These are phyloP conservation scores for Gossypium longicalyx DNA, from an alignment of 345 rosid species.

Conservation along the genomic window DNA sequence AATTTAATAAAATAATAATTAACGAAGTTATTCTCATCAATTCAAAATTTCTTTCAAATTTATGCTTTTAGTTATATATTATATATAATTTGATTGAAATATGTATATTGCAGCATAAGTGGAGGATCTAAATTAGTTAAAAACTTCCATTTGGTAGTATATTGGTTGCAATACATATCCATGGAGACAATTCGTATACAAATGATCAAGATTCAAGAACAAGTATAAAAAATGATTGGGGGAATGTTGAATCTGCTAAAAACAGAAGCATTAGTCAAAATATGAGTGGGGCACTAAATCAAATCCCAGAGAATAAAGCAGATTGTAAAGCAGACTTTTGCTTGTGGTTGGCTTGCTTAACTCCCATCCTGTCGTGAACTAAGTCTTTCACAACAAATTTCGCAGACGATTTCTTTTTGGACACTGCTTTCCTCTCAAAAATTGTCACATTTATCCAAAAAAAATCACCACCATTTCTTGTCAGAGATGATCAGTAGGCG, in stretches of 20 bases:
- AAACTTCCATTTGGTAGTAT: no score
- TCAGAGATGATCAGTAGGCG: neutral
- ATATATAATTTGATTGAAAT: no score
- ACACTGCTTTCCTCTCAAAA: slow-evolving; percentile 10
- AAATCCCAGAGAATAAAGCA: slow-evolving; percentile 1
- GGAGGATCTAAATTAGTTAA: no score
- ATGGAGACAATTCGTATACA: no score
- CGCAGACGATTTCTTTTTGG: neutral
- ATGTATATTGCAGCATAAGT: no score
- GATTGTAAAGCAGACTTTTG: neutral
- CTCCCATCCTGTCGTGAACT: slow-evolving; percentile 6
- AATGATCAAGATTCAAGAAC: neutral
- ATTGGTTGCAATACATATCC: no score
- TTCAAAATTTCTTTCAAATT: no score
- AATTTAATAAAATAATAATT: no score
- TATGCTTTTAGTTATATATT: no score
- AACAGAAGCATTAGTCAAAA: neutral
- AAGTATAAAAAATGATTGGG: neutral
- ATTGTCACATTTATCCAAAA: neutral
- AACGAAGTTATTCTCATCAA: no score
- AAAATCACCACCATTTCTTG: slow-evolving; percentile 6
- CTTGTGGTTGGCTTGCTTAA: slow-evolving; percentile 9
- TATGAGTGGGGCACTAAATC: slow-evolving; percentile 9
- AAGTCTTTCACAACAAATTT: slow-evolving; percentile 9
- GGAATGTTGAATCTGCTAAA: neutral